A percentile compares a stretch with the other conserved stretches of the same genome.
These are phyloP conservation scores for Plasmodium gonderi DNA, from an alignment of 169 alveolate species.

Conservation along the genomic window DNA sequence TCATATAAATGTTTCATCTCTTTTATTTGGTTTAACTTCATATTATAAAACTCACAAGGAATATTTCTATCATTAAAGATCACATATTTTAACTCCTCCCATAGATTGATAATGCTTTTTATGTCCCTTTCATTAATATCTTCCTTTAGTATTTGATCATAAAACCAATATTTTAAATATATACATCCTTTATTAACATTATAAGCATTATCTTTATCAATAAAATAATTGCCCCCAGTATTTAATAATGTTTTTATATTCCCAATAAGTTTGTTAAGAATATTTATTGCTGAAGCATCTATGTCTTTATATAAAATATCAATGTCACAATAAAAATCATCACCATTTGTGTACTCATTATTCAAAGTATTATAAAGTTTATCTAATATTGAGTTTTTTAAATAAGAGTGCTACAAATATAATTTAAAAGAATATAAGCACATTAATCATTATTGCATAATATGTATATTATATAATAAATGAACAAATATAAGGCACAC, in stretches of 20 bases:
- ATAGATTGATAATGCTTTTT: not conserved
- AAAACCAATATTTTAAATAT: not conserved
- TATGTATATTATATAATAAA: too few relatives aligned
- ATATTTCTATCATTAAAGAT: not conserved
- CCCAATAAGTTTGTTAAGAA: not conserved
- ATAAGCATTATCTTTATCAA: not conserved
- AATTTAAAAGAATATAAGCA: not conserved
- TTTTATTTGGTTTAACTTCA: not conserved
- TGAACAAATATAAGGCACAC: not conserved
- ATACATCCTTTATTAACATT: not conserved
- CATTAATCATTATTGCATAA: not conserved
- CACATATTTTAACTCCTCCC: not conserved
- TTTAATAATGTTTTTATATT: too few relatives aligned
- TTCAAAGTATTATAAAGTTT: too few relatives aligned
- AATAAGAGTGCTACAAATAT: not conserved
- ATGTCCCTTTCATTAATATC: not conserved
- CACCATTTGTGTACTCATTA: not conserved
- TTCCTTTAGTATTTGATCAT: not conserved
- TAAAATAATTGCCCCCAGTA: not conserved
- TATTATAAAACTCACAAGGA: not conserved
- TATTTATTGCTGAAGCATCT: not conserved
- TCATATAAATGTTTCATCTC: not conserved
- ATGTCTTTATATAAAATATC: not conserved
- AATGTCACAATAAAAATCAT: not conserved
- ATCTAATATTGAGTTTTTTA: not conserved